Conservation (phyloP, 495 filamentous ascomycete species). For the Aspergillus panamensis region DNA sequence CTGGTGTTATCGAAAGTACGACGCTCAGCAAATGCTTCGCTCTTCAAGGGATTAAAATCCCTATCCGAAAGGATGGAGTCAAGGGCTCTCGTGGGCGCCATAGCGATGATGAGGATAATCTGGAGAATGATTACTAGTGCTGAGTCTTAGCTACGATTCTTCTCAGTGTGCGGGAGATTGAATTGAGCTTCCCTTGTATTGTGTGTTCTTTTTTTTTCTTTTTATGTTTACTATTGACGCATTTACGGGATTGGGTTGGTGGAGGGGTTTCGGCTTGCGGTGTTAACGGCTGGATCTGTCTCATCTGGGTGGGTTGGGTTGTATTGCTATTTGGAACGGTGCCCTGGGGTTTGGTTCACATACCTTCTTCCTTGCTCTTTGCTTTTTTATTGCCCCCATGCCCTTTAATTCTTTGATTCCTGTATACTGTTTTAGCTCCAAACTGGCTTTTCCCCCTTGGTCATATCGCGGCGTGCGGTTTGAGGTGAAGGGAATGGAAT, state of each 20-base stretch:
- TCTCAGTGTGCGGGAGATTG: background rate
- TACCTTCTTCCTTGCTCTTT: conserved; percentile 10
- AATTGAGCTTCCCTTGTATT: background rate
- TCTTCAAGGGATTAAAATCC: conserved; percentile 93
- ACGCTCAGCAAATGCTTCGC: conserved; percentile 92
- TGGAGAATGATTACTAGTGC: conserved; percentile 33
- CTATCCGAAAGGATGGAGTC: conserved; percentile 81
- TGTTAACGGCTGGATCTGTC: conserved; percentile 28
- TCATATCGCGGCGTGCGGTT: background rate
- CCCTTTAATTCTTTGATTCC: conserved; percentile 2
- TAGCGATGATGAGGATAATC: conserved; percentile 59
- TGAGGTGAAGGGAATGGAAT: conserved; percentile 5
- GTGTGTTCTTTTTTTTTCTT: background rate
- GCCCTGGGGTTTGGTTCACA: conserved; percentile 21
- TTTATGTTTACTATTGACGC: conserved; percentile 13
- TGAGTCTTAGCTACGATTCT: background rate
- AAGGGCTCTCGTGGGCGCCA: conserved; percentile 57
- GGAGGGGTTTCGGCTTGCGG: conserved; percentile 27
- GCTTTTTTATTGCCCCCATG: background rate
- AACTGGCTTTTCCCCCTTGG: background rate
- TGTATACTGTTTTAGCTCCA: conserved; percentile 1
- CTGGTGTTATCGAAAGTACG: conserved; percentile 93
- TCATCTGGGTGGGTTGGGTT: conserved; percentile 22
- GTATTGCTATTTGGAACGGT: conserved; percentile 37
- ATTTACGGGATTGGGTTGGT: conserved; percentile 16